Percentiles rank a stretch among this genome's conserved stretches.
Evolutionary conservation across 2,329 filamentous ascomycete species (phyloP).

Genomic region (Penicillium corylophilum): DNA sequence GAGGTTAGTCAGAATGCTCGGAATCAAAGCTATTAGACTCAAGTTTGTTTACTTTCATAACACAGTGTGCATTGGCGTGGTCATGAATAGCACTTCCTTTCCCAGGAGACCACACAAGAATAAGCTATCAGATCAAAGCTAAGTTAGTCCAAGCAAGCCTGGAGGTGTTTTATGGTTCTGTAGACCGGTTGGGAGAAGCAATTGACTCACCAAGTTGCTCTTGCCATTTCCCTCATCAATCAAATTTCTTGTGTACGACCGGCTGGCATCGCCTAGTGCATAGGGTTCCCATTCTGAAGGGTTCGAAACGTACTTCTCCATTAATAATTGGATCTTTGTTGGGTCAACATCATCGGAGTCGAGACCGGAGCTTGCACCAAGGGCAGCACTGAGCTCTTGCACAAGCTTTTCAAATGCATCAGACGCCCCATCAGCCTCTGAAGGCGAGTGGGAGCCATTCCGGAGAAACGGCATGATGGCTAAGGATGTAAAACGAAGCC

Average conservation of each 20-base stretch:
- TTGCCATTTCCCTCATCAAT: constrained; percentile 87
- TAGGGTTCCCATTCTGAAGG: constrained; percentile 72
- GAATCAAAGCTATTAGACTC: not conserved
- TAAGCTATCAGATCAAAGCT: constrained; percentile 60
- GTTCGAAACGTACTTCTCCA: constrained; percentile 71
- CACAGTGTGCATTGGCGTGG: constrained; percentile 82
- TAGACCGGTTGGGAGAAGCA: not conserved
- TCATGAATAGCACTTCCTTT: constrained; percentile 85
- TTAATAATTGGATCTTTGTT: constrained; percentile 66
- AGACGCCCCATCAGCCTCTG: constrained; percentile 6
- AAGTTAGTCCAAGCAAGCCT: constrained; percentile 5
- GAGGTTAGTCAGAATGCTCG: not conserved
- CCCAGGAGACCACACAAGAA: constrained; percentile 85
- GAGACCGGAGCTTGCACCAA: constrained; percentile 79
- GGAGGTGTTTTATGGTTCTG: not conserved
- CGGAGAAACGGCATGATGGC: constrained; percentile 36
- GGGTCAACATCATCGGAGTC: constrained; percentile 80
- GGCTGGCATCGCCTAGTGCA: constrained; percentile 67
- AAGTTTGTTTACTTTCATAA: constrained; percentile 65
- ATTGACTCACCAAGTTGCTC: constrained; percentile 63
- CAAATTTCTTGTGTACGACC: constrained; percentile 81
- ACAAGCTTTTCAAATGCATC: constrained; percentile 68
- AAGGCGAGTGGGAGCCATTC: constrained; percentile 13
- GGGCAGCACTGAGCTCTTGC: constrained; percentile 66
- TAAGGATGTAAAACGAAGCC: not conserved